Evolutionary conservation across 768 basidiomycete species (phyloP), one percentile per base, ranked within the genome.

Genomic region (Pisolithus marmoratus): DNA sequence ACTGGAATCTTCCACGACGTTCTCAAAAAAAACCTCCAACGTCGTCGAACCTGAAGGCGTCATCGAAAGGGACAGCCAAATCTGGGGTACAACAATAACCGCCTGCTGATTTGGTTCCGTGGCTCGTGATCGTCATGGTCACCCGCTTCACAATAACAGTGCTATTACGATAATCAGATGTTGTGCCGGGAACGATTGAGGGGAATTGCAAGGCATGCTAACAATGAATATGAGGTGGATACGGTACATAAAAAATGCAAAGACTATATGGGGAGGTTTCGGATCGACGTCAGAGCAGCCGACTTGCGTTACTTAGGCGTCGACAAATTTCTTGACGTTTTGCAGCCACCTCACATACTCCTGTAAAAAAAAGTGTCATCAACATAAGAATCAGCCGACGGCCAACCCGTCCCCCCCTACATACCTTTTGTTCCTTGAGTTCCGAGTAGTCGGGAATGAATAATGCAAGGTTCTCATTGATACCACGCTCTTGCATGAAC

Each of bases 331-430:
- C 77, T 90, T 87, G 68, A 95, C 84, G 59, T 82, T 83, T 60
- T 79, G 71, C 61, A 98, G 72, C 94, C 94, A 98, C 58, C 74
- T 77, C 62, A 92, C 81, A 70, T 98, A 98, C 73, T 98, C 94
- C 92, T 94, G n/a, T n/a, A 46, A 48, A 54, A 37, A 55, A 36
- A 46, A 24, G 49, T 56, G 53, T 17, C 53, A 49, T 31, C 58
- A 8, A 53, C 47, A 24, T 41, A 55, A 41, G 36, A n/a, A 36
- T 31, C 20, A n/a, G 15, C 12, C 48, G 42, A 17, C 45, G 36
- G 34, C 27, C 29, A 22, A 48, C 50, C 36, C 7, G n/a, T 49
- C 53, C 11, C 14, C 31, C 15, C 22, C 40, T 6, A 61, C 68
- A 2, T 14, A 93, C 93, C 81, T 85, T 84, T 74, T 98, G 94